Evolutionary conservation across 352 stramenopile species (phyloP), one percentile per base, ranked within the genome.

Genomic region (Pythium insidiosum): DNA sequence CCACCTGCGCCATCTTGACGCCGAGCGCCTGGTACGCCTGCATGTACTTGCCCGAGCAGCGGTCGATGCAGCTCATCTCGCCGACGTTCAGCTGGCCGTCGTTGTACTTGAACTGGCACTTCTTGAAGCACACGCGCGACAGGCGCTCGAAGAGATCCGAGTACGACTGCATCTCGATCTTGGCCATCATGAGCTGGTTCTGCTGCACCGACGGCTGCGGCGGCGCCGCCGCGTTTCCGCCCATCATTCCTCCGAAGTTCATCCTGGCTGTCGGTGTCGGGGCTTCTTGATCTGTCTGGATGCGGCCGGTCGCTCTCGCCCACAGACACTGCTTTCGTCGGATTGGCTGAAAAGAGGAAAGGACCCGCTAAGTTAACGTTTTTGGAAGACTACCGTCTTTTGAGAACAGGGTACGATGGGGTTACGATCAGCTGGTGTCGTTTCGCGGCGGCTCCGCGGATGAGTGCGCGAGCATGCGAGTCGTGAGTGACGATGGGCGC

Each of bases 41-140:
- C 71, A 98, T 92, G 74, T 98, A 99, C 71, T 98, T 98, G 48
- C 88, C 77, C 24, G 97, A 88, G 63, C 95, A 99, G 56, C 95
- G 88, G 78, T 99, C 95, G 49, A 97, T 95, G 73, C 95, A 99
- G 63, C 74, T 96, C 93, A 98, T 98, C 77, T 99, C 95, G 56
- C 94, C 95, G 23, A 99, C 78, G 44, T 96, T 95, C 7, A 99
- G 73, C 61, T 99, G 94, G 39, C 84, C 78, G 62, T 99, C 95
- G 40, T 91, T 94, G 70, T 97, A 96, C 68, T 96, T 97, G 50
- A 92, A 88, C 51, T 96, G 87, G 79, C 89, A 97, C 63, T 97
- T 97, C 61, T 96, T 82, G 72, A 95, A 95, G 60, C 89, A 97
- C 37, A 94, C 67, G 52, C 72, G 68, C 58, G 84, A 91, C 61